phyloP scores from a whole-genome alignment of 2,329 filamentous ascomycete species.

The Colletotrichum godetiae region DNA sequence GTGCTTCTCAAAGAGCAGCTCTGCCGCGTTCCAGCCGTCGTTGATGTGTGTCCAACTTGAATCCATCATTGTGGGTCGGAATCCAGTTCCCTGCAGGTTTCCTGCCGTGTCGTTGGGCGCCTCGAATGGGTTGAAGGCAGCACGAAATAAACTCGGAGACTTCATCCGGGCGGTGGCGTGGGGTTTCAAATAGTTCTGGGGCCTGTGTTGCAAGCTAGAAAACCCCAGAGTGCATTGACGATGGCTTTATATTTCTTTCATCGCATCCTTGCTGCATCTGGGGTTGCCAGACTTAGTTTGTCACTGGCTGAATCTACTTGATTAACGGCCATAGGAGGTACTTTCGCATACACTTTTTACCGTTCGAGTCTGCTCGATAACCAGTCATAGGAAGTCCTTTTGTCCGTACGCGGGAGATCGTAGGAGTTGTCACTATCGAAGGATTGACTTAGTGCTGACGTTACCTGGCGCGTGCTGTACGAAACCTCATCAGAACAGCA shows the following conservation, averaged over 20 bases:
- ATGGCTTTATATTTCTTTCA: not conserved
- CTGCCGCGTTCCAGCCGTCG: not conserved
- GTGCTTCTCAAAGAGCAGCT: conserved; percentile 4
- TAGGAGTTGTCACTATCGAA: too few relatives aligned
- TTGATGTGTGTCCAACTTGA: not conserved
- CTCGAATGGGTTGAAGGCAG: not conserved
- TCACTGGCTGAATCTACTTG: not conserved
- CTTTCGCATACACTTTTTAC: not conserved
- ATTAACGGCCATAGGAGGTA: too few relatives aligned
- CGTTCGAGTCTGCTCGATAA: too few relatives aligned
- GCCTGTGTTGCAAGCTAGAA: not conserved
- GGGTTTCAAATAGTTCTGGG: conserved; percentile 1
- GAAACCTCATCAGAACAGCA: not conserved
- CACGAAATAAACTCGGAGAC: conserved; percentile 6
- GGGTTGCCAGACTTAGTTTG: too few relatives aligned
- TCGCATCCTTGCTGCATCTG: not conserved
- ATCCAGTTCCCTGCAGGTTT: not conserved
- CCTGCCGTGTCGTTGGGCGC: conserved; percentile 1
- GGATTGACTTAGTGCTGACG: not conserved
- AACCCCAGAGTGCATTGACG: not conserved
- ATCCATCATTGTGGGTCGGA: conserved; percentile 5
- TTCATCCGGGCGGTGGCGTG: not conserved
- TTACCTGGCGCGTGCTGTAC: not conserved
- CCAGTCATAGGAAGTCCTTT: too few relatives aligned
- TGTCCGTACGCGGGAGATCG: too few relatives aligned